These are phyloP conservation scores for Przewalskia tangutica DNA, from an alignment of 257 asterid species.

Conservation along the genomic window DNA sequence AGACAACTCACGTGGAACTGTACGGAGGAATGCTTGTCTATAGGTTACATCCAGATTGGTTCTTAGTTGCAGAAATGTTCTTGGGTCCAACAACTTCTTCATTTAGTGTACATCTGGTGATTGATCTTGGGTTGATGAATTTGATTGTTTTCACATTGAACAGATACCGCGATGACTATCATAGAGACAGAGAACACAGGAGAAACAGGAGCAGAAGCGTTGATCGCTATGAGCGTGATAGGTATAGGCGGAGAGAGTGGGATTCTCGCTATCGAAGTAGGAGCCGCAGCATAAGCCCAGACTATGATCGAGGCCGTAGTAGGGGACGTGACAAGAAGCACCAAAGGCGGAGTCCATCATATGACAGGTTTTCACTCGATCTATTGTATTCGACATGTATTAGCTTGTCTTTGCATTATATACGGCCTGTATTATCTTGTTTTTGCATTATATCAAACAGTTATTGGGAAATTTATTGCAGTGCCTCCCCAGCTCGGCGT, in stretches of 20 bases:
- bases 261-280: constrained; percentile 16
- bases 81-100: background rate
- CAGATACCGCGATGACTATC: constrained; percentile 25
- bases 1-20: background rate
- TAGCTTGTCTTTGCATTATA: background rate
- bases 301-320: constrained; percentile 13
- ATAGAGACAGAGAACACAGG: constrained; percentile 18
- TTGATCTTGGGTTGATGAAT: background rate
- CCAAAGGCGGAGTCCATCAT: constrained; percentile 13
- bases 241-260: constrained; percentile 13
- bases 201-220: constrained; percentile 24
- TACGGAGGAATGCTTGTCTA: background rate
- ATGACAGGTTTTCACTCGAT: constrained; percentile 16
- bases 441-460: background rate
- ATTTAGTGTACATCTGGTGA: background rate
- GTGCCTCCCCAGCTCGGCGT: constrained; percentile 13
- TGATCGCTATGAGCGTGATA: constrained; percentile 21
- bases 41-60: background rate
- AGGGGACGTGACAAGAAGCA: constrained; percentile 10
- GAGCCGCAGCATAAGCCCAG: constrained; percentile 25
- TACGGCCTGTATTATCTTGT: background rate
- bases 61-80: background rate
- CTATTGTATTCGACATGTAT: background rate
- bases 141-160: background rate
- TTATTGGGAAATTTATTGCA: background rate